A percentile compares a stretch with the other conserved stretches of the same genome.
Evolutionary conservation across 306 rosid species (phyloP).

Genomic region (Pterocarpus macrocarpus): DNA sequence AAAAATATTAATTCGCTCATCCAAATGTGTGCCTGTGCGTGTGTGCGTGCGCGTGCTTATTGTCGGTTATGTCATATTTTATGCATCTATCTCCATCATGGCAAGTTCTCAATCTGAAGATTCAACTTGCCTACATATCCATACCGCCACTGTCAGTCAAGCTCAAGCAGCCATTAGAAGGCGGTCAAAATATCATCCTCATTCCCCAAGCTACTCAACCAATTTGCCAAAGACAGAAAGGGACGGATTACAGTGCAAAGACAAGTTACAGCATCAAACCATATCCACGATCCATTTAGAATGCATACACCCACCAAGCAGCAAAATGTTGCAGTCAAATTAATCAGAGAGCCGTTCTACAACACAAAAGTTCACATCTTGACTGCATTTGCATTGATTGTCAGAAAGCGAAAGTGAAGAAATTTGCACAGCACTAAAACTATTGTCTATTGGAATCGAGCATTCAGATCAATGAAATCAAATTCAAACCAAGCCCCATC

Average conservation of each 20-base stretch:
- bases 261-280: not conserved
- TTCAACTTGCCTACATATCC: not conserved
- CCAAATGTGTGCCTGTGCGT: not conserved
- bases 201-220: not conserved
- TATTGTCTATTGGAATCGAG: not conserved
- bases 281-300: not conserved
- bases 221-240: not conserved
- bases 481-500: constrained; percentile 3
- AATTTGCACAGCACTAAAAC: not conserved
- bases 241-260: not conserved
- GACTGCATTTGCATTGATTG: not conserved
- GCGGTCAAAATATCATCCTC: not conserved
- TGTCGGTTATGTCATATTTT: not conserved
- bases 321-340: not conserved
- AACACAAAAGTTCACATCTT: not conserved
- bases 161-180: not conserved
- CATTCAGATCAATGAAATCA: constrained; percentile 20
- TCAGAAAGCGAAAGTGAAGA: not conserved
- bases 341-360: not conserved
- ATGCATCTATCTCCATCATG: not conserved
- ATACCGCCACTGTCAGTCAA: not conserved
- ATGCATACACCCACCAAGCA: not conserved
- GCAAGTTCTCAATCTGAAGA: not conserved
- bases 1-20: not conserved
- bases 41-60: too few species aligned